These are phyloP conservation scores for Chamaenerion angustifolium DNA, from an alignment of 345 rosid species.

Conservation along the genomic window DNA sequence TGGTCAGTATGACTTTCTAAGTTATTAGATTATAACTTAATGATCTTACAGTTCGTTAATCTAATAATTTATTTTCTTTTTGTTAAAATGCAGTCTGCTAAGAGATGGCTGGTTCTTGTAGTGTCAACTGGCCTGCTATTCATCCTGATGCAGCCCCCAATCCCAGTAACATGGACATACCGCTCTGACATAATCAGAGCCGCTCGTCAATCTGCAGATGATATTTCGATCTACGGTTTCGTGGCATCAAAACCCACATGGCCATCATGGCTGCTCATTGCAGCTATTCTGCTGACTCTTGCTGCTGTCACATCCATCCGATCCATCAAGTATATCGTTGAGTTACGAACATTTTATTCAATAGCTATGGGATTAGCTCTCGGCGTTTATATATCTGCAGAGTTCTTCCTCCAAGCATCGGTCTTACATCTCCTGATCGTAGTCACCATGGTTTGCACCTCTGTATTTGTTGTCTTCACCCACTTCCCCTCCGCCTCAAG, in stretches of 20 bases:
- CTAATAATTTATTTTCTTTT: neutral
- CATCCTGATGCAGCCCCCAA: slow-evolving; percentile 91
- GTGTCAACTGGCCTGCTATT: slow-evolving; percentile 84
- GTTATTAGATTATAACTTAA: too few species aligned
- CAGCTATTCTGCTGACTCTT: slow-evolving; percentile 69
- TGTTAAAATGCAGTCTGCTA: slow-evolving; percentile 55
- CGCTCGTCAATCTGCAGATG: slow-evolving; percentile 90
- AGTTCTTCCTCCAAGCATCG: slow-evolving; percentile 91
- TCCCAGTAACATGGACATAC: slow-evolving; percentile 77
- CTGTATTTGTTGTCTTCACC: slow-evolving; percentile 85
- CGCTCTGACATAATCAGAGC: slow-evolving; percentile 67
- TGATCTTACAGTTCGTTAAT: neutral
- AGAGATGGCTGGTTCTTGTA: slow-evolving; percentile 76
- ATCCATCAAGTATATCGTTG: slow-evolving; percentile 81
- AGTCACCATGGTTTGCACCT: slow-evolving; percentile 75
- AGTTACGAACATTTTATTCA: slow-evolving; percentile 69
- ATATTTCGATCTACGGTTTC: slow-evolving; percentile 87
- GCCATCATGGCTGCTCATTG: slow-evolving; percentile 94
- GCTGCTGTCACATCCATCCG: slow-evolving; percentile 78
- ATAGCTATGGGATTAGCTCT: slow-evolving; percentile 80
- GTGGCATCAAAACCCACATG: slow-evolving; percentile 92
- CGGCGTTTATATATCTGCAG: slow-evolving; percentile 92
- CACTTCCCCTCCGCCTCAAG: slow-evolving; percentile 97
- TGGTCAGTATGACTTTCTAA: too few species aligned
- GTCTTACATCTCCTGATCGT: slow-evolving; percentile 73